These are phyloP conservation scores for Vigna radiata DNA, from an alignment of 306 rosid genomes.

Conservation along the genomic window DNA sequence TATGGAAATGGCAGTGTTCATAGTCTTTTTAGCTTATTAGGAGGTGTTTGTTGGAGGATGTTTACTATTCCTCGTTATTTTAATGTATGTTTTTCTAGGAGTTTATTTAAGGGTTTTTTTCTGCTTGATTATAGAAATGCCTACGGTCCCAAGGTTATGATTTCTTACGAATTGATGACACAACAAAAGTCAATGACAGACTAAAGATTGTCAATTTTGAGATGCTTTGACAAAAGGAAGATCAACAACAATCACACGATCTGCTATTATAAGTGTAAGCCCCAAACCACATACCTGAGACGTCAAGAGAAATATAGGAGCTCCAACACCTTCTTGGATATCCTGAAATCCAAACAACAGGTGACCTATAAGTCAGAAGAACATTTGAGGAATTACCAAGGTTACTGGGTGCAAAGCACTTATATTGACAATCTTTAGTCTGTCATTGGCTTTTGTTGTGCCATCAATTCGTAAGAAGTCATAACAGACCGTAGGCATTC, in stretches of 20 bases:
- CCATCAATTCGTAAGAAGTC: conserved; percentile 85
- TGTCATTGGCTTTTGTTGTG: conserved; percentile 82
- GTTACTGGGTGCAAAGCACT: conserved; percentile 41
- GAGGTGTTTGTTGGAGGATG: too few relatives aligned
- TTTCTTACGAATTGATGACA: too few relatives aligned
- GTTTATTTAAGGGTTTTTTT: too few relatives aligned
- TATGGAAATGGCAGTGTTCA: too few relatives aligned
- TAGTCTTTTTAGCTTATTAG: too few relatives aligned
- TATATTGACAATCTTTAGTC: conserved; percentile 79
- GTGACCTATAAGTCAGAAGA: conserved; percentile 9
- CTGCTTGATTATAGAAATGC: too few relatives aligned
- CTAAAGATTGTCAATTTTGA: too few relatives aligned
- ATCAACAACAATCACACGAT: conserved; percentile 96
- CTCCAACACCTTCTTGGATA: conserved; percentile 81
- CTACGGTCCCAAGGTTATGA: too few relatives aligned
- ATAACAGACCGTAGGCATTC: conserved; percentile 69
- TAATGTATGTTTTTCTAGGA: too few relatives aligned
- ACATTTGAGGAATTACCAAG: background rate
- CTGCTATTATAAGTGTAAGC: conserved; percentile 93
- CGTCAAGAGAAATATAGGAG: conserved; percentile 90
- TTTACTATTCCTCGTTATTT: too few relatives aligned
- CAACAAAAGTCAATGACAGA: too few relatives aligned
- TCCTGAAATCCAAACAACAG: conserved; percentile 64
- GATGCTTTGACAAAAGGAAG: too few relatives aligned
- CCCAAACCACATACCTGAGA: conserved; percentile 99